A percentile compares a stretch with the other conserved stretches of the same genome.
Evolutionary conservation across 2,329 filamentous ascomycete species (phyloP).

Genomic region (Ceratocystis lukuohia): DNA sequence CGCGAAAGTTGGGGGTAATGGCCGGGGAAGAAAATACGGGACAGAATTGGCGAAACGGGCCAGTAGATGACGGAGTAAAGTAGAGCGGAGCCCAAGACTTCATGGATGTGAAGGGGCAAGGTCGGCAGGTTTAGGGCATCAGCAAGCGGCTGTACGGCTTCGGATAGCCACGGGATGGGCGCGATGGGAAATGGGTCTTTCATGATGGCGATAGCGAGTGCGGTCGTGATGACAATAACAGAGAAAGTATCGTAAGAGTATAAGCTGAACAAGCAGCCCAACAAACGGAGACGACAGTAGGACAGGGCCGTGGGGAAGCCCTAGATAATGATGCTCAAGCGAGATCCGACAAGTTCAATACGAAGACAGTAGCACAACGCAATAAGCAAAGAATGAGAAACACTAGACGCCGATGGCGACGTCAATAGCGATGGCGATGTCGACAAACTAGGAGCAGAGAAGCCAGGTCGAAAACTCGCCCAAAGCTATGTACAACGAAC

Average conservation of each 20-base stretch:
- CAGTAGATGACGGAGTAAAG: slow-evolving; percentile 57
- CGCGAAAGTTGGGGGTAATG: slow-evolving; percentile 51
- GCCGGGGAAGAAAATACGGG: slow-evolving; percentile 45
- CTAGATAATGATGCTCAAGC: not conserved
- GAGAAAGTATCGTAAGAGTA: not conserved
- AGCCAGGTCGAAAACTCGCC: not conserved
- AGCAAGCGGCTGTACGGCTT: slow-evolving; percentile 49
- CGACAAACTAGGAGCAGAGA: not conserved
- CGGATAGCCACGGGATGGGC: slow-evolving; percentile 43
- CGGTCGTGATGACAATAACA: not conserved
- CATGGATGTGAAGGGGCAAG: slow-evolving; percentile 64
- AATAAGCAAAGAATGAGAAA: not conserved
- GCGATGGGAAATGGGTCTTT: slow-evolving; percentile 58
- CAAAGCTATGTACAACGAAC: not conserved
- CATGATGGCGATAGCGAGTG: slow-evolving; percentile 35
- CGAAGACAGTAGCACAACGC: not conserved
- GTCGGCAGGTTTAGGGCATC: slow-evolving; percentile 48
- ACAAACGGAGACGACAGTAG: not conserved
- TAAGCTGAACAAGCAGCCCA: not conserved
- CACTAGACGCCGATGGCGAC: not conserved
- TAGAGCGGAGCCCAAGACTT: slow-evolving; percentile 51
- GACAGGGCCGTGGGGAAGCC: not conserved
- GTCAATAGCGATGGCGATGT: not conserved
- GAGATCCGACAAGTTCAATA: not conserved
- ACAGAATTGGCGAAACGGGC: slow-evolving; percentile 54